phyloP scores from a whole-genome alignment of 768 basidiomycete species.

The Naematelia aurantialba region DNA sequence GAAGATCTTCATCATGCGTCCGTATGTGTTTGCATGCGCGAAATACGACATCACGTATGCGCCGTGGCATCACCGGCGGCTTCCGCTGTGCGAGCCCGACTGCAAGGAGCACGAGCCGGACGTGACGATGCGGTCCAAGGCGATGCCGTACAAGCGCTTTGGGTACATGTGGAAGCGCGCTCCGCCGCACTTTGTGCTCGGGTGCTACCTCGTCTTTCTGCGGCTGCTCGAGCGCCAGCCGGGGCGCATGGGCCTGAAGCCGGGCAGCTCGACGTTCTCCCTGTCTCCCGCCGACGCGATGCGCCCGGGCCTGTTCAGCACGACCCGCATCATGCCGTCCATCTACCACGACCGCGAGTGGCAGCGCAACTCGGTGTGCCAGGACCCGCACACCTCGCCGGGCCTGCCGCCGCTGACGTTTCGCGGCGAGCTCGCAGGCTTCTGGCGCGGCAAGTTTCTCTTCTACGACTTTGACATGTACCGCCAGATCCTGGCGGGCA shows the following conservation, averaged over 20 bases:
- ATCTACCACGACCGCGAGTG: constrained; percentile 41
- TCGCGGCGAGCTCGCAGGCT: constrained; percentile 32
- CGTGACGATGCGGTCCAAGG: constrained; percentile 25
- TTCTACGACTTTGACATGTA: constrained; percentile 46
- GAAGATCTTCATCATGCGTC: constrained; percentile 51
- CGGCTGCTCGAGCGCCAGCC: constrained; percentile 43
- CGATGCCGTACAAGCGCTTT: constrained; percentile 39
- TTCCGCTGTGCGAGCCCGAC: constrained; percentile 33
- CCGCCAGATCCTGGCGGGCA: constrained; percentile 34
- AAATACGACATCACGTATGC: constrained; percentile 47
- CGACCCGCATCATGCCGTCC: constrained; percentile 21
- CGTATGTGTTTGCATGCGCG: constrained; percentile 53
- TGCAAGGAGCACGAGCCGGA: constrained; percentile 27
- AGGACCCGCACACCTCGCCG: constrained; percentile 38
- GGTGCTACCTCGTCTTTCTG: constrained; percentile 32
- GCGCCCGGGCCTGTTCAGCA: constrained; percentile 17
- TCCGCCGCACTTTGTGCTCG: constrained; percentile 35
- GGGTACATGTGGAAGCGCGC: constrained; percentile 43
- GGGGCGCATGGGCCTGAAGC: constrained; percentile 25
- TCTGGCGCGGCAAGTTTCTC: constrained; percentile 45
- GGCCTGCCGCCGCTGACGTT: constrained; percentile 40
- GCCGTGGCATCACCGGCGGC: constrained; percentile 40
- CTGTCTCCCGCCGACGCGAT: constrained; percentile 10
- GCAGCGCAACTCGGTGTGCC: constrained; percentile 42
- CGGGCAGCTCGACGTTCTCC: constrained; percentile 18